Evolutionary conservation across 1,139 yeast genomes (phyloP), one percentile per base, ranked within the genome.

Genomic region (Lipomyces yarrowii): DNA sequence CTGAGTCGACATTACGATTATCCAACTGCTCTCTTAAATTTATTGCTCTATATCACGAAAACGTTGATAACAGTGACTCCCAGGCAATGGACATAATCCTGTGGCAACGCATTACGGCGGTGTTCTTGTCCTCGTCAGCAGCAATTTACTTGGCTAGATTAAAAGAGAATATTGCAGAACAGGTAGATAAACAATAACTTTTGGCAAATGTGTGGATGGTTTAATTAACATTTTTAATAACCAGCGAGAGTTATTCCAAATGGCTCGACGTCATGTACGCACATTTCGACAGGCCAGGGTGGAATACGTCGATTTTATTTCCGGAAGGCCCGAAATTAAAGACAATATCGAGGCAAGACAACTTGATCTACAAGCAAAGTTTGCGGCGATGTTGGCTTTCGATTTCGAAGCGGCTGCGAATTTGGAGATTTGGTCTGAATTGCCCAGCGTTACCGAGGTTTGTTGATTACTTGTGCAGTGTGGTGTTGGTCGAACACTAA

Each of bases 351-450:
- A 56, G 11, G n/a, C 7, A 7, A 30, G 54, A n/a, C 33, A 52
- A 18, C n/a, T 18, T 42, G 67, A 64, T 42, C 37, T 64, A 26
- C 23, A 21, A 2, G 56, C 58, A 18, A 64, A 64, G 59, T 32
- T 51, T 37, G 21, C 56, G 11, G 62, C 61, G 21, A 56, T 62
- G 57, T 33, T 64, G 6, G 39, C 64, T 13, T 61, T 60, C 11
- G 61, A 64, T 21, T 64, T 65, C 33, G 68, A 65, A 57, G 67
- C 68, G 13, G 56, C 61, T 4, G 65, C 61, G 11, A 53, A 42
- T 48, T 46, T 65, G 15, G 58, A 65, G 18, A 26, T 35, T 21
- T 65, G 68, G 68, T 18, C 32, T 10, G 55, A 58, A 37, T 35
- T 65, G 18, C 51, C 57, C 15, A 53, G n/a, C 6, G 37, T 64